Base-by-base conservation (phyloP, 192 early-diverging fungal genomes). In the Neocallimastix lanati region DNA sequence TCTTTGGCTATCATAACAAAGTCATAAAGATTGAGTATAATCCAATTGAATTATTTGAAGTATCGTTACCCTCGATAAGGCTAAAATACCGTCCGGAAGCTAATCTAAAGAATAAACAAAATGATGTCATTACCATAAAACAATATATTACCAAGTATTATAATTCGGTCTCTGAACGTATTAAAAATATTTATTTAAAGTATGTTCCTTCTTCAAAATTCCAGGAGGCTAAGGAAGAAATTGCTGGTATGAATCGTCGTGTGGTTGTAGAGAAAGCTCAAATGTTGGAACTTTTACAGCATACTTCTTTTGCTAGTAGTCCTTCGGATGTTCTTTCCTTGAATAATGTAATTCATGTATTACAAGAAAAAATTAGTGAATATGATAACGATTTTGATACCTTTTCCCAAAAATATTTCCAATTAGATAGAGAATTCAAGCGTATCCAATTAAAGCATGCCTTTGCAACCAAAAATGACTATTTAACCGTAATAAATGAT, bases 321-420 rank as follows among this genome's bases (percentile, higher is more conserved):
- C 86, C 92, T 3, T 90, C 88, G 16, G 97, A 99, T 82, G 93
- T 90, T 0, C 80, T 97, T 33, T 91, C 95, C 2, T 82, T 97
- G 29, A 96, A 93, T 78, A 86, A 88, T 29, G 94, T 95, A 13
- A 86, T 93, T 13, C 89, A 91, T 79, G 88, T 86, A 13, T 80
- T 99, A 29, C 91, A 94, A 80, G 91, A 91, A 77, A 94, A 94
- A 40, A 92, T 96, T 3, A 83, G 86, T 4, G 84, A 86, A 67
- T 99, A 96, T 96, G 93, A 98, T 79, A 80, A 88, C 79, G 93
- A 94, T 28, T 97, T 97, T 80, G 86, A 86, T 11, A 88, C 92
- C 76, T 90, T 99, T 50, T 92, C 90, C 2, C 84, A 93, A 38
- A 88, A 87, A 7, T 96, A 92, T 82, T 89, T 97, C 80, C 92